Percentiles rank a stretch among this genome's conserved stretches.
Evolutionary conservation across 2,329 filamentous ascomycete genomes (phyloP).

Genomic region (Talaromyces sp.): DNA sequence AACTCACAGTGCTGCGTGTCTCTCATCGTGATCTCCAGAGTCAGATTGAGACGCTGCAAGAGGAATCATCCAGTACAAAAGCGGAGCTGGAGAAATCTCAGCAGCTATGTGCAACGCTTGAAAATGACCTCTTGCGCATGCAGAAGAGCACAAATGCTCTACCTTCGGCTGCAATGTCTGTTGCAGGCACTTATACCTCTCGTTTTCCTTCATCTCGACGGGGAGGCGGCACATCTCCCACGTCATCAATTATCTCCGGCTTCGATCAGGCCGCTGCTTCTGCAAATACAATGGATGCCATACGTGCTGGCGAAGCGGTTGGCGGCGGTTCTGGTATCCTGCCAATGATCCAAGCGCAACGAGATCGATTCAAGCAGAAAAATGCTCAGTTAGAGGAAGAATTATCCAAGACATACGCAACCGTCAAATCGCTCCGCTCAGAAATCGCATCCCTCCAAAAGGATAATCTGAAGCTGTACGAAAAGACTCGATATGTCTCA

Average conservation of each 20-base stretch:
- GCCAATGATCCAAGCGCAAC: conserved; percentile 96
- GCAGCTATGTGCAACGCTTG: conserved; percentile 78
- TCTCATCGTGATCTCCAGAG: conserved; percentile 88
- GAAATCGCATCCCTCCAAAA: conserved; percentile 90
- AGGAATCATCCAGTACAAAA: conserved; percentile 76
- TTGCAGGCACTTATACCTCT: conserved; percentile 84
- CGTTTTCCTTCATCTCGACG: conserved; percentile 69
- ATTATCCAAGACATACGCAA: conserved; percentile 74
- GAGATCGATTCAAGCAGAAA: conserved; percentile 96
- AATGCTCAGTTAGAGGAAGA: conserved; percentile 88
- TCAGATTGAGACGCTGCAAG: conserved; percentile 72
- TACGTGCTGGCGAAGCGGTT: conserved; percentile 61
- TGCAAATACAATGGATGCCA: conserved; percentile 50
- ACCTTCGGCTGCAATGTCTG: conserved; percentile 78
- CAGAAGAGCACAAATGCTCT: conserved; percentile 82
- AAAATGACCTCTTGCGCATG: conserved; percentile 82
- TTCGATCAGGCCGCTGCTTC: conserved; percentile 64
- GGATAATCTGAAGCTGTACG: conserved; percentile 92
- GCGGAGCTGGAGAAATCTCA: conserved; percentile 80
- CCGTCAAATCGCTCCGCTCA: conserved; percentile 77
- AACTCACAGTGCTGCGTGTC: conserved; percentile 85
- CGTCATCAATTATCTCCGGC: conserved; percentile 97
- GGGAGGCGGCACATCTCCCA: conserved; percentile 72
- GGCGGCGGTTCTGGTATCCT: conserved; percentile 81
- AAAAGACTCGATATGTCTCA: conserved; percentile 94